Base-by-base conservation (phyloP, 495 filamentous ascomycete species). In the Podospora conica region DNA sequence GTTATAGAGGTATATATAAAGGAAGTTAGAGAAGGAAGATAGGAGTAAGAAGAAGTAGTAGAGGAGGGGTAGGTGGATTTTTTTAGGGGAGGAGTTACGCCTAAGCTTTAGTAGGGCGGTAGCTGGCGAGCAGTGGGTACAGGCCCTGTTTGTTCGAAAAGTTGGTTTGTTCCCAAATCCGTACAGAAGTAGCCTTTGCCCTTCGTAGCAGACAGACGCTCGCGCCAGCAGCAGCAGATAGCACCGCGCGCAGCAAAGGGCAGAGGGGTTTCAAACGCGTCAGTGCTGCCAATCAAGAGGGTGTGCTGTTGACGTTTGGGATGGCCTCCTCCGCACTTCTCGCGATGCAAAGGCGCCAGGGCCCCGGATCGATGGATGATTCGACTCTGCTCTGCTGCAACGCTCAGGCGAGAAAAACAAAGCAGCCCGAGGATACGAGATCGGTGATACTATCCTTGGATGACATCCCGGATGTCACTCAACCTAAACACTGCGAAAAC, bases 231-330 rank as follows among this genome's bases (percentile, higher is more conserved):
- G n/a, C n/a, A n/a, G n/a, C n/a, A n/a, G n/a, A n/a, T n/a, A n/a
- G n/a, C n/a, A n/a, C n/a, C n/a, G n/a, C n/a, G n/a, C 40, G 40
- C 40, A 48, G 40, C 40, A 48, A 48, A 18, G 40, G 15, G 7
- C 18, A 48, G 18, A n/a, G 15, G 15, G 18, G 40, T 48, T 48
- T 48, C 40, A 48, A 48, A 48, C 40, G 40, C 40, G 40, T 48
- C 40, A 48, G 40, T 48, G 29, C 60, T 53, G 22, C 22, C 55
- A 57, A 23, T 57, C 55, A 31, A n/a, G 53, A 20, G 11, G 18
- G 15, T 7, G 29, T 20, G 27, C 21, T 61, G 60, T 61, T 61
- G 60, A 61, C 20, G 58, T 61, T 61, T 31, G n/a, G 58, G 58
- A 61, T 48, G 40, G 18, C 57, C n/a, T n/a, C n/a, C n/a, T n/a